Evolutionary conservation across 352 stramenopile species (phyloP), one percentile per base, ranked within the genome.

Genomic region (Phytopythium ostracodes): DNA sequence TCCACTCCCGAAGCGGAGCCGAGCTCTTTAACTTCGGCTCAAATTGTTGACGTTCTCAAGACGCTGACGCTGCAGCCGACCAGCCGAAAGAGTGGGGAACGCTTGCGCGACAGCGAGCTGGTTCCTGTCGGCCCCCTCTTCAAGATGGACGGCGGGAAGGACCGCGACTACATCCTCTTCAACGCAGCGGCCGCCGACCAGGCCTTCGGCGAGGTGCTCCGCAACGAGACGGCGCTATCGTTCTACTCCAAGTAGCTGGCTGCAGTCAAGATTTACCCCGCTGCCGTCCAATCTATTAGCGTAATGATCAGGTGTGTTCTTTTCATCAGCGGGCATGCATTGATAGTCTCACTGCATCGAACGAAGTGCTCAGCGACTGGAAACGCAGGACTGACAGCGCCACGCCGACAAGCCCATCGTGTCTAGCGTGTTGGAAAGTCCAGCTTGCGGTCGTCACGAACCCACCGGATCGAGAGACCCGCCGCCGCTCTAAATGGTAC

Each of bases 111-210:
- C 31, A 80, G 73, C 49, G 77, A 80, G 44, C 61, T 94, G 24
- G 85, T 92, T 49, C 73, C 76, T 3, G 80, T 92, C 18, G 84
- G 84, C 4, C 79, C 82, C 25, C 65, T 93, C 2, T 86, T 87
- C 65, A 91, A 93, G 70, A 81, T 91, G 58, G 79, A 88, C n/a
- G 84, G 82, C 3, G 82, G 84, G 12, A 89, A 89, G 67, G 84
- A 91, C 54, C 68, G 84, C 20, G 84, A 94, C 56, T 92, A 90
- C 46, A 92, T 94, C 47, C 55, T 91, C 5, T 94, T 94, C 63
- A 94, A 94, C 64, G 80, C 90, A 65, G 65, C 76, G 17, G 79
- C 84, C 24, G 81, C 77, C 0, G 81, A 90, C 27, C 84, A 90
- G 50, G 66, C 71, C 14, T 92, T 94, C 52, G 79, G 81, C 3